phyloP scores from a whole-genome alignment of 495 filamentous ascomycete genomes.

The Geopyxis carbonaria region DNA sequence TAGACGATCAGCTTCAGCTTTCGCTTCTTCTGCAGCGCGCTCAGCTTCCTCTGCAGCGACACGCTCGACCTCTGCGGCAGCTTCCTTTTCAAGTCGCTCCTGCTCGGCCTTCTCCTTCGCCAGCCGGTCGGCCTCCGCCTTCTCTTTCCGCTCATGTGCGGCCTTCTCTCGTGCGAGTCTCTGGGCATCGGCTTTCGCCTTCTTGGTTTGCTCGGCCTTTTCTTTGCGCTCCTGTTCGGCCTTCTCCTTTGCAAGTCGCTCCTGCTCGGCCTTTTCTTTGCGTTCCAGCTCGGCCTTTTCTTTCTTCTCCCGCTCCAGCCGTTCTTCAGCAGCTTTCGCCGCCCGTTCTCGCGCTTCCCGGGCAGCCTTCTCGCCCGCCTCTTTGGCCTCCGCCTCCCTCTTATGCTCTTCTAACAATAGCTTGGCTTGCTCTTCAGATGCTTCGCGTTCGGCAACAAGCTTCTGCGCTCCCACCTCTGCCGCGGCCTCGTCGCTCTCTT shows the following conservation, averaged over 20 bases:
- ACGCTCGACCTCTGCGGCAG: neutral
- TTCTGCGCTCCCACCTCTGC: conserved; percentile 1
- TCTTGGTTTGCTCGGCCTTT: conserved; percentile 2
- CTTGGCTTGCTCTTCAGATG: neutral
- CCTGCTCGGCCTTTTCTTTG: neutral
- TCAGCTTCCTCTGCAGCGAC: neutral
- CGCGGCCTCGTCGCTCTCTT: neutral
- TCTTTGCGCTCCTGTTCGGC: conserved; percentile 2
- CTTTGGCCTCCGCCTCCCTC: conserved; percentile 4
- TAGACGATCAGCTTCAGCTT: neutral
- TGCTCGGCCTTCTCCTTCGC: conserved; percentile 1
- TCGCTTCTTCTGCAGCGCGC: neutral
- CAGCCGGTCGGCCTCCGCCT: neutral
- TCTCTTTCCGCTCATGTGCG: conserved; percentile 2
- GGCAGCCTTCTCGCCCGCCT: conserved; percentile 2
- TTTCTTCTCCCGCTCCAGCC: neutral
- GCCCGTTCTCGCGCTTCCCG: neutral
- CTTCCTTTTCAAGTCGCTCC: neutral
- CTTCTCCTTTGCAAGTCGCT: neutral
- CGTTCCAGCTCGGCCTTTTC: conserved; percentile 5
- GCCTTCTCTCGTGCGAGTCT: neutral
- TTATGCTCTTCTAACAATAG: conserved; percentile 1
- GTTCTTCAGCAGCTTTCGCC: neutral
- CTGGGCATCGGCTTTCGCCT: neutral
- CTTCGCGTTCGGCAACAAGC: conserved; percentile 6